Base-by-base conservation (phyloP, 306 rosid genomes). In the Arachis stenosperma region DNA sequence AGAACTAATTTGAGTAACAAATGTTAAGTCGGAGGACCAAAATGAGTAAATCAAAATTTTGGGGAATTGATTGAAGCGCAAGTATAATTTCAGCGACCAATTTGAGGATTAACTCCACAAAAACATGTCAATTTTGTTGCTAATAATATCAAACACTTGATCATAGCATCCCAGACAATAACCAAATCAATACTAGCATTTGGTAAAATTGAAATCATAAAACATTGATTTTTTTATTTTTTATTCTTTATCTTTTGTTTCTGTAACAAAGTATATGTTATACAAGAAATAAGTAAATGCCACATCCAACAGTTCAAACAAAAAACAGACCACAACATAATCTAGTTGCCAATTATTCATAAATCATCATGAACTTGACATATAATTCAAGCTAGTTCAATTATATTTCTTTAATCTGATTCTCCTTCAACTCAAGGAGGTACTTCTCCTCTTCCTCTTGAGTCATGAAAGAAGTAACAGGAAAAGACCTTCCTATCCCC, bases 401-500 rank as follows among this genome's bases (percentile, higher is more conserved):
- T 39, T 63, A 37, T 12, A 51, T 53, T 15, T 65, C 30, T 36
- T 55, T 2, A 36, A 17, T 55, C 73, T 56, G 71, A 11, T 61
- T 17, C 0, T 60, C 8, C n/a, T 58, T 51, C 27, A 84, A 54
- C 33, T 50, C 4, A 33, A 33, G 37, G 2, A 84, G 41, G 70
- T 52, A 73, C 62, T 75, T 79, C 2, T 77, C 65, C 84, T 91
- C 74, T 73, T 91, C 93, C 47, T 87, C 85, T 41, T 76, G 79
- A 2, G 79, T 84, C 91, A 89, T 91, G 65, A 89, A 91, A 1
- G 90, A 89, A 0, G 86, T 83, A 2, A 84, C 0, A 8, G 87
- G 96, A 62, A 82, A 89, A n/a, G 96, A 81, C 81, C 54, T 89
- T 0, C 97, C 96, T 4, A 91, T 83, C 6, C 97, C 97, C 82